Base-by-base conservation (phyloP, 1,284 basidiomycete species). In the Peniophora sp. region DNA sequence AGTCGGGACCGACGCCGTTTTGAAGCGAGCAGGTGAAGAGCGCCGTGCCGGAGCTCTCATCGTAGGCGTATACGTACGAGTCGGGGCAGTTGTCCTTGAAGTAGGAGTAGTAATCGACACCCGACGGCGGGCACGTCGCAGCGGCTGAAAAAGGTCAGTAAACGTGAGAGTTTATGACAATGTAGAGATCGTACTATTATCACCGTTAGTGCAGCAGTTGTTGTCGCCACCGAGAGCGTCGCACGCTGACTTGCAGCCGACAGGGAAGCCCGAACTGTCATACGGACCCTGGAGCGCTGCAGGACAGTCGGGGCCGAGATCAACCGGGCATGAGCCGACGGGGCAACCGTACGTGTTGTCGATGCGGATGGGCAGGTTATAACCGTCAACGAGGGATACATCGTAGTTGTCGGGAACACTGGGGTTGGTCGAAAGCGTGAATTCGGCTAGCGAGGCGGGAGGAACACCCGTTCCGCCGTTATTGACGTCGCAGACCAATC, bases 401-500 rank as follows among this genome's bases (percentile, higher is more conserved):
- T 75, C 74, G 57, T 73, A 74, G 57, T 64, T 71, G 56, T 76
- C 74, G 5, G 48, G 46, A 43, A 54, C 52, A 14, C 60, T 62
- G 36, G 53, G 53, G 23, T 54, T 57, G 3, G 55, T 62, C 18
- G 60, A 49, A n/a, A 75, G 60, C 2, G 70, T 74, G 58, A 69
- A 75, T 56, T 74, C 73, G 2, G 71, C 72, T 17, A 75, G 56
- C 11, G 69, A 69, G 0, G 68, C 74, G 8, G 72, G 74, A 24
- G 73, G 71, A 2, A 75, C 68, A 51, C 74, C 69, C 3, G 71
- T 74, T n/a, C n/a, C n/a, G 2, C 74, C 73, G 15, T 65, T 68
- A 44, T 59, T 52, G 3, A 60, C 51, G 55, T 71, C 69, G 53
- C 75, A 78, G 22, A 62, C 52, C 1, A 78, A 64, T 39, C 76